Base-by-base conservation (phyloP, 768 basidiomycete species). In the Gloeopeniophorella convolvens region DNA sequence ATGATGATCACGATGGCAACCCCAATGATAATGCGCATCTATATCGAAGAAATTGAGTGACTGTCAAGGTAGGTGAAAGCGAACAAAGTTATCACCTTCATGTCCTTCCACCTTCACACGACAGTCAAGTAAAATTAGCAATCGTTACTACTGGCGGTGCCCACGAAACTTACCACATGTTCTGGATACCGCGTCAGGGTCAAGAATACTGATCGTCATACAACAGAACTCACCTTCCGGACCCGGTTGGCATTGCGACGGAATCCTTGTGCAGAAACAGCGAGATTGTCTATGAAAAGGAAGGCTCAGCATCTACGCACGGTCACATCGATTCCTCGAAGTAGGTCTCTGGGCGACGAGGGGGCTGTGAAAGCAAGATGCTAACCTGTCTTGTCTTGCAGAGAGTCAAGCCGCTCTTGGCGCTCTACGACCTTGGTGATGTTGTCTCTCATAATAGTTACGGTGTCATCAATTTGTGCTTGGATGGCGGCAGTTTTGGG, bases 211-310 rank as follows among this genome's bases (percentile, higher is more conserved):
- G 16, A 16, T 11, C 33, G 23, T 46, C 32, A 42, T 31, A n/a
- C 31, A 36, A 36, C 6, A 21, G 23, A 21, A 74, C 80, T 59
- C 63, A 93, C 91, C 80, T 98, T 99, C 67, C 96, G 83, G 45
- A 99, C 96, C 54, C 90, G 78, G 72, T 97, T 97, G 45, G 96
- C 96, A 58, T 96, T 94, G 57, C 92, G 79, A 55, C 93, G 84
- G 82, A 99, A 99, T 23, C 93, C 92, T 72, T 99, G 95, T n/a
- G 96, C 96, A 21, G 93, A 96, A 34, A 95, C 89, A 26, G 96
- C 95, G 48, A 99, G 80, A 65, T 86, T 96, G 70, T 99, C 96
- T 96, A 36, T 3, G 16, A 39, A 42, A 23, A 39, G 39, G 23
- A 44, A 9, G 24, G 24, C 12, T 54, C 15, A 51, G 43, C 24